These are phyloP conservation scores for Phytophthora sp. DNA, from an alignment of 352 stramenopile genomes.

Conservation along the genomic window DNA sequence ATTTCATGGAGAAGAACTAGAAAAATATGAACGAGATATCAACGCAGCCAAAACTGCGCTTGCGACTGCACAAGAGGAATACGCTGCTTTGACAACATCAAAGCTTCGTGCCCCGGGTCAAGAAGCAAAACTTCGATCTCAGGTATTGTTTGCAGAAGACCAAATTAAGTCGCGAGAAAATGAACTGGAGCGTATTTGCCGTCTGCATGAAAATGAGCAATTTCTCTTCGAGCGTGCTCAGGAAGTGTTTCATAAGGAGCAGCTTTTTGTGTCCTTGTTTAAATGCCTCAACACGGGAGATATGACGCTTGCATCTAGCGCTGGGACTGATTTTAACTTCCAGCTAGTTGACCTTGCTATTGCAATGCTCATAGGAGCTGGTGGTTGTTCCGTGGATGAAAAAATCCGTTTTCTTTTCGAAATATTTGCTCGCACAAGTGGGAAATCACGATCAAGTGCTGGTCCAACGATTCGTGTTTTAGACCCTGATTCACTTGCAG, in stretches of 20 bases:
- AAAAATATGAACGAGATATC: slow-evolving; percentile 51
- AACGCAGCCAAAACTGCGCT: slow-evolving; percentile 55
- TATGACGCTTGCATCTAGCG: neutral
- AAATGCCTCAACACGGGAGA: slow-evolving; percentile 34
- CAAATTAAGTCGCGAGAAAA: slow-evolving; percentile 73
- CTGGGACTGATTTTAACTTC: slow-evolving; percentile 7
- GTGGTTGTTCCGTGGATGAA: slow-evolving; percentile 45
- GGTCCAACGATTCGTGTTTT: slow-evolving; percentile 44
- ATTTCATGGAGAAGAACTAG: slow-evolving; percentile 71
- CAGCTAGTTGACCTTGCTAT: slow-evolving; percentile 53
- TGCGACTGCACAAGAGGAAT: slow-evolving; percentile 66
- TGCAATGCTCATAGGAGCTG: slow-evolving; percentile 60
- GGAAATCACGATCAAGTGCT: neutral
- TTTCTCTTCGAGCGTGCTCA: slow-evolving; percentile 76
- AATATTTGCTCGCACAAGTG: slow-evolving; percentile 53
- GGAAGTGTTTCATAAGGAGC: slow-evolving; percentile 56
- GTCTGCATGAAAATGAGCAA: slow-evolving; percentile 69
- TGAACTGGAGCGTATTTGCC: slow-evolving; percentile 56
- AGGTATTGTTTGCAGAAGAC: slow-evolving; percentile 76
- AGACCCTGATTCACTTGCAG: slow-evolving; percentile 41
- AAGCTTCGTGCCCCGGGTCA: slow-evolving; percentile 53
- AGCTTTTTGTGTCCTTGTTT: slow-evolving; percentile 75
- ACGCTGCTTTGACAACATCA: slow-evolving; percentile 56
- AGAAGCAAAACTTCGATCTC: slow-evolving; percentile 63
- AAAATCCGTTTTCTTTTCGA: slow-evolving; percentile 84